phyloP scores from a whole-genome alignment of 2,329 filamentous ascomycete species.

The Davidsoniella eucalypti region DNA sequence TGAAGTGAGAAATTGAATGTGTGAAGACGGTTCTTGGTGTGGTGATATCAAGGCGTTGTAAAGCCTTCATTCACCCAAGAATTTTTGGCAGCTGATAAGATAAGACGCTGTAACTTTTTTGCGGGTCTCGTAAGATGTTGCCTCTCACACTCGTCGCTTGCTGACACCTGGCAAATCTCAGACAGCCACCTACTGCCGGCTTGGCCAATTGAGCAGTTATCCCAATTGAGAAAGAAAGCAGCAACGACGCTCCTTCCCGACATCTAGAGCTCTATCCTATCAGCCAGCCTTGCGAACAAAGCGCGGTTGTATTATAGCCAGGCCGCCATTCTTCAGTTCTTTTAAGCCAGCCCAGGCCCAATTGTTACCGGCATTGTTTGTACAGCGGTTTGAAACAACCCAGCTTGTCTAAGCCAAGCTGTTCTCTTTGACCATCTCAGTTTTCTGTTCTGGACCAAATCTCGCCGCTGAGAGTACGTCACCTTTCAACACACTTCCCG shows the following conservation, averaged over 20 bases:
- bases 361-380: too few species aligned
- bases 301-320: too few species aligned
- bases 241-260: neutral
- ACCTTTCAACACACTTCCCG: neutral
- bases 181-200: too few species aligned
- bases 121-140: conserved; percentile 1
- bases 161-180: neutral
- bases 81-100: conserved; percentile 9
- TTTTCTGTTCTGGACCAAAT: neutral
- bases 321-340: too few species aligned
- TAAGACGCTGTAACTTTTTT: conserved; percentile 11
- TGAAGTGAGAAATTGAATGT: neutral
- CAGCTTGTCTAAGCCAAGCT: neutral
- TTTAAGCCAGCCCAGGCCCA: too few species aligned
- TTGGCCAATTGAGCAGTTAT: neutral
- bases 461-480: conserved; percentile 1
- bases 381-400: too few species aligned
- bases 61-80: conserved; percentile 3
- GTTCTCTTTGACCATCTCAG: conserved; percentile 1
- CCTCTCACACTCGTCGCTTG: neutral
- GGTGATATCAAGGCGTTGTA: neutral
- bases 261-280: neutral
- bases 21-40: neutral
- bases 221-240: neutral
- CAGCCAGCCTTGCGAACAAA: too few species aligned